Percentiles rank a stretch among this genome's conserved stretches.
Conservation (phyloP, 805 yeast species). For the Vanderwaltozyma tropicalis region DNA sequence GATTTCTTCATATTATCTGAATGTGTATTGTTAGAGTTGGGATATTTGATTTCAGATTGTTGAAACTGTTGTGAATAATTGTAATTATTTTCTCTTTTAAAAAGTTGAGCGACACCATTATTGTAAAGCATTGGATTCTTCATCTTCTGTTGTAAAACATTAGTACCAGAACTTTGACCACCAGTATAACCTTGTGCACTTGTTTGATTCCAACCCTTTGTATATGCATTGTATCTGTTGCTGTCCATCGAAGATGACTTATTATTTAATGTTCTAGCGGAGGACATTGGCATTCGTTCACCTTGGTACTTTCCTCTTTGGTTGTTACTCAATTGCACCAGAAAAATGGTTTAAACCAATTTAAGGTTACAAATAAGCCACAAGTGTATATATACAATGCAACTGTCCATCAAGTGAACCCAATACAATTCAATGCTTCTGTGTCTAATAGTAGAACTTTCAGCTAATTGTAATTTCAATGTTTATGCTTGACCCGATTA, state of each 20-base stretch:
- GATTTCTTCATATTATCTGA: background rate
- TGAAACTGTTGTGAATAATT: background rate
- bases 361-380: background rate
- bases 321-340: too few species aligned
- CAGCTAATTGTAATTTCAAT: background rate
- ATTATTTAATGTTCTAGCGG: slow-evolving; percentile 1
- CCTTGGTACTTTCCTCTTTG: too few species aligned
- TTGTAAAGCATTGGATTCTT: too few species aligned
- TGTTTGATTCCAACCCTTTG: background rate
- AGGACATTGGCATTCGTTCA: background rate
- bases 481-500: slow-evolving; percentile 1
- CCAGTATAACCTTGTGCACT: background rate
- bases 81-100: background rate
- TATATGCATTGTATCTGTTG: background rate
- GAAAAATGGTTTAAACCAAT: too few species aligned
- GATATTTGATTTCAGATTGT: too few species aligned
- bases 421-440: background rate
- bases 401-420: too few species aligned
- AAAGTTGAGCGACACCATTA: background rate
- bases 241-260: slow-evolving; percentile 1
- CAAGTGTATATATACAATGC: too few species aligned
- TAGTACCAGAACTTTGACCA: background rate
- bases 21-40: too few species aligned
- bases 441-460: background rate
- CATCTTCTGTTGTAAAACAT: too few species aligned